These are phyloP conservation scores for Arctium lappa DNA, from an alignment of 129 eudicot genomes.

Conservation along the genomic window DNA sequence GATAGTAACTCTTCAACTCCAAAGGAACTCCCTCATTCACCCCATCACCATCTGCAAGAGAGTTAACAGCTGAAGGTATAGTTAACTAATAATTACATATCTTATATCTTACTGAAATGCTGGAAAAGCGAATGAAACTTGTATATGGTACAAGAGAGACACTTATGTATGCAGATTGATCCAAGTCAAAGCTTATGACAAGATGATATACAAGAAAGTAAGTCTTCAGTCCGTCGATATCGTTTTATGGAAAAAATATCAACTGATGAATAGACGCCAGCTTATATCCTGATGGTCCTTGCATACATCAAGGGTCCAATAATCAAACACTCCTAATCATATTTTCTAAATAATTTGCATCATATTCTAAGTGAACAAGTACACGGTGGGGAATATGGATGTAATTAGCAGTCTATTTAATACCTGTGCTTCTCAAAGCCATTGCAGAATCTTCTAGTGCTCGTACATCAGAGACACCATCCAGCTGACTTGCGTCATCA, in stretches of 20 bases:
- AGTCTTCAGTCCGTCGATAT: neutral
- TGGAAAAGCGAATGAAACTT: neutral
- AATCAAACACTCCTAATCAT: conserved; percentile 4
- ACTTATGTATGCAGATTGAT: neutral
- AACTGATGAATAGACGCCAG: neutral
- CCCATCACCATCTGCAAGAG: conserved; percentile 34
- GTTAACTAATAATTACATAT: neutral
- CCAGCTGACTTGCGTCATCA: conserved; percentile 29
- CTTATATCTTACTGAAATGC: neutral
- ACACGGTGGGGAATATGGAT: neutral
- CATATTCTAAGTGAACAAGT: neutral
- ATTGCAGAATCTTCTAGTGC: conserved; percentile 30
- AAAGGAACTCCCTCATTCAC: conserved; percentile 32
- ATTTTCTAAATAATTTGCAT: neutral
- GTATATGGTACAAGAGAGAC: neutral
- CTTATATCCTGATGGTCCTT: neutral
- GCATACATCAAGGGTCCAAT: neutral
- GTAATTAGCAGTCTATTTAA: neutral
- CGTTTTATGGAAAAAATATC: neutral
- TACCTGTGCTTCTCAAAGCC: conserved; percentile 42
- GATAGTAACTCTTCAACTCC: conserved; percentile 21
- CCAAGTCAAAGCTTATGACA: neutral
- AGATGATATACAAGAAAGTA: neutral
- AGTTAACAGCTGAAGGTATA: neutral
- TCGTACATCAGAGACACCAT: conserved; percentile 33